These are phyloP conservation scores for Gossypium thurberi DNA, from an alignment of 345 rosid genomes.

Conservation along the genomic window DNA sequence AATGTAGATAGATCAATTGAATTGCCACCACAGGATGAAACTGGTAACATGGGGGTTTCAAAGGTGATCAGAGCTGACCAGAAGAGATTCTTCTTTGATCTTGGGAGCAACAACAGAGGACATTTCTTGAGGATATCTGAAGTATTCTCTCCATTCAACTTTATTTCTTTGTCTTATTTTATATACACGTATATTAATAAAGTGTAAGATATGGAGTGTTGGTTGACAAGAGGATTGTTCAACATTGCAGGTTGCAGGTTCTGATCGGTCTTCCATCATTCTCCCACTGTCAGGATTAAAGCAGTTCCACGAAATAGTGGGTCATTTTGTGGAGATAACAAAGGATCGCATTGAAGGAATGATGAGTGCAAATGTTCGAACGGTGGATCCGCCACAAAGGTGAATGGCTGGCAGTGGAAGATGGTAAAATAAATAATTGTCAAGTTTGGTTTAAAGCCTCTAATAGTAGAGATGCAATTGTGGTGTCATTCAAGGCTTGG, in stretches of 20 bases:
- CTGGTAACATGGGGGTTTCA: conserved; percentile 51
- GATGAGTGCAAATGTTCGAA: conserved; percentile 80
- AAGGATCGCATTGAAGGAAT: conserved; percentile 87
- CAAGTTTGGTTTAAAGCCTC: conserved; percentile 25
- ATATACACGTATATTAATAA: background rate
- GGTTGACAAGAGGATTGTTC: background rate
- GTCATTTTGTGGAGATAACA: conserved; percentile 92
- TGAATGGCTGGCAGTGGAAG: conserved; percentile 28
- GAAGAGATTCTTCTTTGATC: conserved; percentile 93
- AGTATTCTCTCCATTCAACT: conserved; percentile 25
- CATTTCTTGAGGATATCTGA: conserved; percentile 96
- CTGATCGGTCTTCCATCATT: conserved; percentile 91
- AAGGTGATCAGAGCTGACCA: conserved; percentile 90
- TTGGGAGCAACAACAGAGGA: conserved; percentile 90
- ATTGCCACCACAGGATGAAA: conserved; percentile 66
- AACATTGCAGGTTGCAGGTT: conserved; percentile 74
- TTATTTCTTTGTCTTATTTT: background rate
- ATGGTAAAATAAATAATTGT: conserved; percentile 17
- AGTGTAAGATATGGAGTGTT: background rate
- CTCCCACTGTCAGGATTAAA: conserved; percentile 88
- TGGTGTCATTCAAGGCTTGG: conserved; percentile 31
- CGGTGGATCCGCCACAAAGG: conserved; percentile 89
- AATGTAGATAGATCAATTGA: conserved; percentile 66
- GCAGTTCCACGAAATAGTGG: conserved; percentile 89
- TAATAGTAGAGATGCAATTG: conserved; percentile 27